A percentile compares a stretch with the other conserved stretches of the same genome.
Evolutionary conservation across 2,329 filamentous ascomycete genomes (phyloP).

Genomic region (Fusarium penzigii): DNA sequence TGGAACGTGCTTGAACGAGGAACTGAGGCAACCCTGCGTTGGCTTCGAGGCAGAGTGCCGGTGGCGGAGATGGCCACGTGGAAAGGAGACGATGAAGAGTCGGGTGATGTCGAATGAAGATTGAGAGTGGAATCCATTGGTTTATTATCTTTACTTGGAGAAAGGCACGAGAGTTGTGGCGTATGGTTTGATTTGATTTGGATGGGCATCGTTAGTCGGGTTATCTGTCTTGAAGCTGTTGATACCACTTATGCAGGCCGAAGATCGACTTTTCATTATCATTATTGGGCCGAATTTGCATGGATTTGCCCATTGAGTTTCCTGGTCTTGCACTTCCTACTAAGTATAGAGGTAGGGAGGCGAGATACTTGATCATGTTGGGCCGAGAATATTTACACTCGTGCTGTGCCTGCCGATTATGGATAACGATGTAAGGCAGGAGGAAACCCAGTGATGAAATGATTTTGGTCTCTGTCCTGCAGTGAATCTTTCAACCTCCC

Average conservation of each 20-base stretch:
- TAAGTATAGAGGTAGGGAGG: too few species aligned
- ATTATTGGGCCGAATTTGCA: background rate
- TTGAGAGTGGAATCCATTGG: slow-evolving; percentile 4
- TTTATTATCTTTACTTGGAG: background rate
- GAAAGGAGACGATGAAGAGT: slow-evolving; percentile 47
- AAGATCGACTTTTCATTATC: background rate
- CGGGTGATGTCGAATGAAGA: slow-evolving; percentile 21
- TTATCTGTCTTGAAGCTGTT: background rate
- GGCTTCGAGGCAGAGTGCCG: slow-evolving; percentile 76
- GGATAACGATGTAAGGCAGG: background rate
- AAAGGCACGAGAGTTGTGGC: slow-evolving; percentile 3
- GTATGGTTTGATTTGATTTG: background rate
- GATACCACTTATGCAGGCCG: slow-evolving; percentile 1
- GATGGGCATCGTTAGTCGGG: background rate
- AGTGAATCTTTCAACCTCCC: background rate
- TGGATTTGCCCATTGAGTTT: too few species aligned
- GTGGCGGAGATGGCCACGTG: slow-evolving; percentile 59
- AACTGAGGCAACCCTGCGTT: slow-evolving; percentile 79
- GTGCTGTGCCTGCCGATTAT: background rate
- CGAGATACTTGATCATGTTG: too few species aligned
- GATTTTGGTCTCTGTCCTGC: background rate
- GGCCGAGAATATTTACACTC: background rate
- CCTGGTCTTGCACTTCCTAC: too few species aligned
- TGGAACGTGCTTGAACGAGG: slow-evolving; percentile 84
- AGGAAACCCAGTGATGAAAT: background rate